Conservation (phyloP, 2,329 filamentous ascomycete genomes). For the Plenodomus biglobosus region DNA sequence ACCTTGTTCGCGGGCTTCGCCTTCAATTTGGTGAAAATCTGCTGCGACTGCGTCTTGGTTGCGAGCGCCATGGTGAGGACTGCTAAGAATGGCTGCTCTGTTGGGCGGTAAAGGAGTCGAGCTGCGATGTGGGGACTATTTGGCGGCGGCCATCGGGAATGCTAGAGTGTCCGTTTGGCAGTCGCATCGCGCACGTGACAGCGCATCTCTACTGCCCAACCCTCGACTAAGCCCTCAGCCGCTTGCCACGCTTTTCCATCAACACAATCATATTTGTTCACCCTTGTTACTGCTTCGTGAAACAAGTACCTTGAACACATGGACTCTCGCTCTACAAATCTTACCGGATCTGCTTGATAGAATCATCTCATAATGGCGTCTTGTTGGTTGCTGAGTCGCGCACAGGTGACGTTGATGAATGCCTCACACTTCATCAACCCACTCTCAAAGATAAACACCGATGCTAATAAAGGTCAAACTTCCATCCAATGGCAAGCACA, state of each 20-base stretch:
- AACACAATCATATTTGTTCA: neutral
- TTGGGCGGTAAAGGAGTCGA: conserved; percentile 29
- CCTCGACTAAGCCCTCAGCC: neutral
- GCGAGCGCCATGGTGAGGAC: conserved; percentile 61
- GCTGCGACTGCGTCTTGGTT: conserved; percentile 91
- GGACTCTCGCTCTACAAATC: too few species aligned
- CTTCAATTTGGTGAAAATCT: conserved; percentile 97
- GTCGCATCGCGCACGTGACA: conserved; percentile 16
- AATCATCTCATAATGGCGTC: too few species aligned
- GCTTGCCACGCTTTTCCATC: neutral
- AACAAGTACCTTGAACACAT: too few species aligned
- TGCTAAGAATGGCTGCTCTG: conserved; percentile 21
- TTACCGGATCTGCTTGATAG: too few species aligned
- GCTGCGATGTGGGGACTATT: conserved; percentile 33
- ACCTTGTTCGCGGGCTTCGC: conserved; percentile 94
- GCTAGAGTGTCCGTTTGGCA: conserved; percentile 22
- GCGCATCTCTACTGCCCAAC: neutral
- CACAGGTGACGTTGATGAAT: neutral
- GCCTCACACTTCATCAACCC: neutral
- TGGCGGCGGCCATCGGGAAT: conserved; percentile 26
- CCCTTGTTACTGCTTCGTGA: neutral
- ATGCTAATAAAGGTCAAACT: conserved; percentile 3
- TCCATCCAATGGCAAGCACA: conserved; percentile 5
- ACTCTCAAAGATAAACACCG: neutral
- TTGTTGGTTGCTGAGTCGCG: too few species aligned